Base-by-base conservation (phyloP, 768 basidiomycete species). In the Porphyrellus cyaneotinctus region DNA sequence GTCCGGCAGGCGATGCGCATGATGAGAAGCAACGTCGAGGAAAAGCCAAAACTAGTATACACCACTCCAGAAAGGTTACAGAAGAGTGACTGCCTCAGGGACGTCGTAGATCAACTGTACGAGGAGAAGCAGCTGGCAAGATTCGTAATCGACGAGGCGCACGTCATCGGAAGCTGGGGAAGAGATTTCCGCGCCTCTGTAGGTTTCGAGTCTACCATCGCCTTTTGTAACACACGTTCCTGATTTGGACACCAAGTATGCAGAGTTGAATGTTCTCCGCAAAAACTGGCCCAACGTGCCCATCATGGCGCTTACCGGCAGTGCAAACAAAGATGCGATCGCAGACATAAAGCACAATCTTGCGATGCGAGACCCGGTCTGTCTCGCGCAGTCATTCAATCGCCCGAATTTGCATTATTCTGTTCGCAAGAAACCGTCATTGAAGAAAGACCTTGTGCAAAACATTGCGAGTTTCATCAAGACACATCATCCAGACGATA, bases 131-230 rank as follows among this genome's bases (percentile, higher is more conserved):
- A 79, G 51, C 66, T 99, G 36, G 93, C 91, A 14, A 76, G 95
- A 30, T 95, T 99, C 65, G 94, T 97, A 1, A 80, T 97, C 46
- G 97, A 99, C 65, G 97, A 99, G 67, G 95, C 94, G 2, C 97
- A 99, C 67, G 93, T 92, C 66, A 89, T 98, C 38, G 86, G 84
- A 14, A 84, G 85, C 20, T 98, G 97, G 97, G 97, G 95, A 7
- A 84, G 94, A 63, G 87, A 94, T 65, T 95, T 97, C 63, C 83
- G 95, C 45, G 81, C 82, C n/a, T 81, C 88, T 23, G 88, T 90
- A 70, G 59, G 85, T 67, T 42, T 33, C 14, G 24, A n/a, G 11
- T 50, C 39, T 47, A 11, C 45, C 51, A 17, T 54, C 49, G 44
- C 31, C n/a, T 10, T 15, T n/a, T 28, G 12, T 41, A 30, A 37